A percentile compares a stretch with the other conserved stretches of the same genome.
These are phyloP conservation scores for Phaffomyces thermotolerans DNA, from an alignment of 805 yeast genomes.

Conservation along the genomic window DNA sequence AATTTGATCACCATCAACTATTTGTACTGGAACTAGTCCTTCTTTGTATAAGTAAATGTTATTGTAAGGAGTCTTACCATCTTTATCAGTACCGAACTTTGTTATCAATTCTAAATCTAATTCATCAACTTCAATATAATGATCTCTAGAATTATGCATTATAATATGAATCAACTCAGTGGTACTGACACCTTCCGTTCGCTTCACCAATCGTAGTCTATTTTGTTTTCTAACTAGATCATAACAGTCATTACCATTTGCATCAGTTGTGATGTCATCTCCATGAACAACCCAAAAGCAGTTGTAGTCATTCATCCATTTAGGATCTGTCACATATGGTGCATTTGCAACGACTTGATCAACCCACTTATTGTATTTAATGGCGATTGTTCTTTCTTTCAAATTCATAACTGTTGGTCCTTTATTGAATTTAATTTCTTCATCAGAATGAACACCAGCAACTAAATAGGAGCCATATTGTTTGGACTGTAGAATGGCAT, in stretches of 20 bases:
- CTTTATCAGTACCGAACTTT: conserved; percentile 53
- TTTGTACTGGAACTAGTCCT: conserved; percentile 19
- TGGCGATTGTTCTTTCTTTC: conserved; percentile 76
- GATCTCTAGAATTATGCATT: conserved; percentile 31
- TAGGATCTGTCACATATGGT: conserved; percentile 89
- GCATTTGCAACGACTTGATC: conserved; percentile 65
- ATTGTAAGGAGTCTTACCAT: conserved; percentile 49
- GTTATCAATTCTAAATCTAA: conserved; percentile 5
- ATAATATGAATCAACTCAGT: conserved; percentile 91
- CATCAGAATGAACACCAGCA: conserved; percentile 92
- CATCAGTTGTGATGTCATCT: conserved; percentile 95
- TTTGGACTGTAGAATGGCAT: conserved; percentile 91
- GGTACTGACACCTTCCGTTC: conserved; percentile 91
- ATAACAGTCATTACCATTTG: conserved; percentile 91
- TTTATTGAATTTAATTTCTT: conserved; percentile 72
- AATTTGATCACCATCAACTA: conserved; percentile 5
- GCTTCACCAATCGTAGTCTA: conserved; percentile 81
- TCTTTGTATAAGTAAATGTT: conserved; percentile 46
- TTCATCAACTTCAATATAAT: conserved; percentile 8
- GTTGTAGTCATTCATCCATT: conserved; percentile 54
- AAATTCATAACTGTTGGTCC: conserved; percentile 92
- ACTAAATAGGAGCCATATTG: conserved; percentile 66
- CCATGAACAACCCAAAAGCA: conserved; percentile 97
- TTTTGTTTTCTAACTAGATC: conserved; percentile 75
- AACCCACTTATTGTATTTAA: conserved; percentile 87